Evolutionary conservation across 148 eudicot species (phyloP).

Genomic region (Dysphania ambrosioides): DNA sequence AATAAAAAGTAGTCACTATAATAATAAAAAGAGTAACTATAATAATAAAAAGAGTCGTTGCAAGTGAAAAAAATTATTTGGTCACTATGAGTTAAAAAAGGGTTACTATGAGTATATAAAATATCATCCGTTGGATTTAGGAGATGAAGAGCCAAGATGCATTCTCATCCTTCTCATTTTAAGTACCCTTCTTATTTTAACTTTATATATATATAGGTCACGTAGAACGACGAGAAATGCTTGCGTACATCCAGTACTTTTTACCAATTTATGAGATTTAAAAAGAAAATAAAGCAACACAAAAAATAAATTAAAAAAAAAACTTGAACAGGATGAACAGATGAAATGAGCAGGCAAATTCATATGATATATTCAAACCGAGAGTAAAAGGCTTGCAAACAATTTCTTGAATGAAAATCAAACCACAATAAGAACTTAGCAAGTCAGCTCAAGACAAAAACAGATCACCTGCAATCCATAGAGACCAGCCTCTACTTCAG

Average conservation of each 20-base stretch:
- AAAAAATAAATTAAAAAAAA: slow-evolving; percentile 11
- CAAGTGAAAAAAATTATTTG: too few species aligned
- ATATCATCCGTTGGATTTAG: too few species aligned
- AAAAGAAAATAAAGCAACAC: background rate
- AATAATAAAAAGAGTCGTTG: too few species aligned
- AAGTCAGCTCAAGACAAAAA: background rate
- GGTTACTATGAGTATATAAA: too few species aligned
- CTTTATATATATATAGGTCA: too few species aligned
- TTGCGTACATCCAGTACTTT: background rate
- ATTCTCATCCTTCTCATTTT: too few species aligned
- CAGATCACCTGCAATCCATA: slow-evolving; percentile 76
- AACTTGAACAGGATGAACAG: background rate
- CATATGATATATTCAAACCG: background rate
- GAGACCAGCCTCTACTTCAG: slow-evolving; percentile 85
- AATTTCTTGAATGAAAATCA: background rate
- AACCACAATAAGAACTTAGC: background rate
- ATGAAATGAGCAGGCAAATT: background rate
- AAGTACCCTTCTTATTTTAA: too few species aligned
- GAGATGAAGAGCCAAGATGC: too few species aligned
- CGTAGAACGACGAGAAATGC: too few species aligned
- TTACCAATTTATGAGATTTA: background rate
- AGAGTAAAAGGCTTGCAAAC: background rate
- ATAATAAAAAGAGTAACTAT: too few species aligned
- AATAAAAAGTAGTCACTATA: too few species aligned
- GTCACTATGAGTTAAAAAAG: too few species aligned